phyloP scores from a whole-genome alignment of 225 moss, liverwort and hornwort species.

The Polytrichum commune region DNA sequence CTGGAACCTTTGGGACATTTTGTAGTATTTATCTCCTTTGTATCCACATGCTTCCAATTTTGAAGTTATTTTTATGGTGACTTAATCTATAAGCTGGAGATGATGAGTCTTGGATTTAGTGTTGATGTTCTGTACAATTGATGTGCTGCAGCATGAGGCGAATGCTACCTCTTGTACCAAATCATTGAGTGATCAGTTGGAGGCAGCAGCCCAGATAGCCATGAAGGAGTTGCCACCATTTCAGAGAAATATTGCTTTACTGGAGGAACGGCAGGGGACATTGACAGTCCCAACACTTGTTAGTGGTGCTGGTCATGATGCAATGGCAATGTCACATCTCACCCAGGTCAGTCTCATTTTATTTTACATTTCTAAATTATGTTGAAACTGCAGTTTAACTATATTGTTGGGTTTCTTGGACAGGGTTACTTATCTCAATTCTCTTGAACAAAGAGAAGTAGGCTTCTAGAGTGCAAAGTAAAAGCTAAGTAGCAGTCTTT shows the following conservation, averaged over 20 bases:
- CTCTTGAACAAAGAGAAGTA: no score
- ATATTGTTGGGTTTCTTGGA: no score
- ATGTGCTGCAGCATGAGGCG: constrained; percentile 70
- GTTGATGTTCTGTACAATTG: not conserved
- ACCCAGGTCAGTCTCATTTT: constrained; percentile 54
- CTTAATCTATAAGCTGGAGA: no score
- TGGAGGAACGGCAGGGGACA: constrained; percentile 17
- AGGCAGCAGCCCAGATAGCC: constrained; percentile 57
- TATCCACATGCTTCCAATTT: no score
- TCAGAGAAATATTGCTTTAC: constrained; percentile 15
- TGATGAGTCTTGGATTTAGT: not conserved
- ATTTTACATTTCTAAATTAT: no score
- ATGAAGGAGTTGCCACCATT: constrained; percentile 50
- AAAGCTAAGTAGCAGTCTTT: no score
- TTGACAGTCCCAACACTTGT: constrained; percentile 55
- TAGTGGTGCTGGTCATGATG: constrained; percentile 97
- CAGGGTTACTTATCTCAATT: no score
- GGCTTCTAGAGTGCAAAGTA: no score
- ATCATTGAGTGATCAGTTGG: constrained; percentile 53
- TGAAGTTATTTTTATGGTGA: no score
- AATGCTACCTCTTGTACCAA: constrained; percentile 63
- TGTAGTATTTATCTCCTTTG: no score
- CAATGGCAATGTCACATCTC: constrained; percentile 84
- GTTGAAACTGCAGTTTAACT: no score
- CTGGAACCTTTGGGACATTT: no score